Conservation (phyloP, 805 yeast species). For the Nematodospora valgi region DNA sequence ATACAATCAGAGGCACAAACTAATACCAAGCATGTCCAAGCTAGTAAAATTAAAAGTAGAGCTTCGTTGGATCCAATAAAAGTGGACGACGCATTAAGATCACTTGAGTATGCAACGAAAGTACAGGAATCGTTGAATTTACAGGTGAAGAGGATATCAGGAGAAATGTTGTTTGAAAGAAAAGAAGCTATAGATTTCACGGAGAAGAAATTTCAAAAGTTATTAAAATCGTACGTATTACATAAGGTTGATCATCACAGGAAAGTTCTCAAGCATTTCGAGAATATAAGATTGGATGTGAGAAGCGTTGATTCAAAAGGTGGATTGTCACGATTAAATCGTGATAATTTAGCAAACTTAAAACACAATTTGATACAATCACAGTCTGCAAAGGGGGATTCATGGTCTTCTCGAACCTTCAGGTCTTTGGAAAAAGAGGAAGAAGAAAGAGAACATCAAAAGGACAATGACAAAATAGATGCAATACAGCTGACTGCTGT, state of each 20-base stretch:
- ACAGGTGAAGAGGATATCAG: constrained; percentile 78
- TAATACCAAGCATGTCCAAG: constrained; percentile 64
- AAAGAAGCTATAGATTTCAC: constrained; percentile 55
- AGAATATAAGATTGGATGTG: constrained; percentile 65
- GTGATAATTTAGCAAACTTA: constrained; percentile 55
- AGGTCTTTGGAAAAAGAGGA: constrained; percentile 30
- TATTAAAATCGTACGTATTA: constrained; percentile 59
- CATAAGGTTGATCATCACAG: constrained; percentile 84
- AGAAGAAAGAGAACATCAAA: constrained; percentile 17
- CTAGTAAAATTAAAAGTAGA: constrained; percentile 66
- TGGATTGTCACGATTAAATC: constrained; percentile 78
- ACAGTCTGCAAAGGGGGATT: constrained; percentile 39
- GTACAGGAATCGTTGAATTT: constrained; percentile 72
- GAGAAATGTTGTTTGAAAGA: constrained; percentile 78
- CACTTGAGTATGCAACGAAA: constrained; percentile 73
- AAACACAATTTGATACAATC: constrained; percentile 42
- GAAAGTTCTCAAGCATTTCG: constrained; percentile 70
- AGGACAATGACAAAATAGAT: constrained; percentile 14
- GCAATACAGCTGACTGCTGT: constrained; percentile 23
- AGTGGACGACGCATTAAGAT: constrained; percentile 84
- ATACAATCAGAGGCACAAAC: constrained; percentile 74
- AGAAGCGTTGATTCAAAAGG: constrained; percentile 73
- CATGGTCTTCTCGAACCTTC: constrained; percentile 43
- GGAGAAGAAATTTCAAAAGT: constrained; percentile 50
- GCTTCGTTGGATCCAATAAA: constrained; percentile 78